Base-by-base conservation (phyloP, 2,329 filamentous ascomycete genomes). In the Exophiala sideris region DNA sequence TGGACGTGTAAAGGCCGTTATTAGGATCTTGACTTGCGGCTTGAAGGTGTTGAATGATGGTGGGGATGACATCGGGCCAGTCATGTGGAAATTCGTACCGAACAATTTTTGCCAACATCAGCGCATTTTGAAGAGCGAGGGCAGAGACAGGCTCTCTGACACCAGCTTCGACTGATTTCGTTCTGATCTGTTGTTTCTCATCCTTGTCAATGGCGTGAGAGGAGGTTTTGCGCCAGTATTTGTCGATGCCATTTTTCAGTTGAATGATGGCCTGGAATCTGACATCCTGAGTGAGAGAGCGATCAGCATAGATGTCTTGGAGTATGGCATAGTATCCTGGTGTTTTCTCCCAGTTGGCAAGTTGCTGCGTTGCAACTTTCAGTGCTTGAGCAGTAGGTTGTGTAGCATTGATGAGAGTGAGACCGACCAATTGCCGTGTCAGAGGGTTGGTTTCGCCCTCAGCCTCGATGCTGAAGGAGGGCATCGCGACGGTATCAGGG, bases 191-290 rank as follows among this genome's bases (percentile, higher is more conserved):
- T 8, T 80, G 75, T 71, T 94, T 96, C 67, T 96, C 89, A 16
- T 87, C 81, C 55, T 82, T 82, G 45, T 70, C 72, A 5, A 87
- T 80, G 5, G 82, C 79, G 71, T 86, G 84, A 52, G 87, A 81
- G 46, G 89, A 84, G 33, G 88, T 88, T 68, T 79, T 89, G 67
- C 94, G 82, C 94, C 94, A 99, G 71, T 91, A 90, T 68, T 87
- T 91, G 69, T 97, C 92, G 71, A 97, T 91, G 51, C 91, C 94
- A 70, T 97, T 96, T 70, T 97, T 97, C 50, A 99, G 79, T 68
- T 96, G 89, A 62, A 97, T 96, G 54, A 97, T 84, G 50, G 92
- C 88, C 9, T 96, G 84, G 66, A 95, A 91, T 57, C 94, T 88
- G 49, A 92, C 82, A 65, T 95, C 86, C 54, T 83, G 73, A 1